phyloP scores from a whole-genome alignment of 306 rosid genomes.

The Dalbergia cochinchinensis region DNA sequence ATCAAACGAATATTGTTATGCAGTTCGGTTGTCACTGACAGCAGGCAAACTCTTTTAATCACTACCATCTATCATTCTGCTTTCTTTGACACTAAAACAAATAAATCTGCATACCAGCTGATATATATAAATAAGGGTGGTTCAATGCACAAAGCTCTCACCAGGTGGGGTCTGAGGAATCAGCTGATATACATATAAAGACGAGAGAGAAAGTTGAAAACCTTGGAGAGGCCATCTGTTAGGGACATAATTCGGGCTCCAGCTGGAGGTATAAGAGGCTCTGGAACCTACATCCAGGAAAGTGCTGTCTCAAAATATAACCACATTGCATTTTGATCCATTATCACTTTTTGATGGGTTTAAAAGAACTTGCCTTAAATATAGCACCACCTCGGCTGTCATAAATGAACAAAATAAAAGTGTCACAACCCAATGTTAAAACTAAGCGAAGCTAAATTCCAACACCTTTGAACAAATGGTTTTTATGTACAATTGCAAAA shows the following conservation, averaged over 20 bases:
- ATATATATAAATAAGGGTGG: neutral
- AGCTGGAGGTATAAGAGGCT: slow-evolving; percentile 94
- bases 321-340: slow-evolving; percentile 37
- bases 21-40: slow-evolving; percentile 15
- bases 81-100: slow-evolving; percentile 30
- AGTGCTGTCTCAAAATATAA: slow-evolving; percentile 35
- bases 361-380: slow-evolving; percentile 74
- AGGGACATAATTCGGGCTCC: slow-evolving; percentile 98
- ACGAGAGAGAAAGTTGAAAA: slow-evolving; percentile 39
- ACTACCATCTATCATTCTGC: slow-evolving; percentile 16
- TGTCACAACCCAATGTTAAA: slow-evolving; percentile 45
- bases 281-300: slow-evolving; percentile 78
- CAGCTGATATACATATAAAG: neutral
- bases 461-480: slow-evolving; percentile 1
- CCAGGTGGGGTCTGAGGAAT: neutral
- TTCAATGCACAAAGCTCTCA: no score
- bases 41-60: slow-evolving; percentile 7
- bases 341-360: slow-evolving; percentile 36
- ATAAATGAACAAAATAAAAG: slow-evolving; percentile 48
- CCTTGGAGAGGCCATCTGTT: slow-evolving; percentile 96
- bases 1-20: slow-evolving; percentile 19
- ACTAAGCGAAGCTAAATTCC: slow-evolving; percentile 27
- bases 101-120: slow-evolving; percentile 9
- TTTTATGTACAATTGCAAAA: slow-evolving; percentile 37
- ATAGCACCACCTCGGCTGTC: slow-evolving; percentile 86